Evolutionary conservation across 2,329 filamentous ascomycete genomes (phyloP).

Genomic region (Epichloe elymi): DNA sequence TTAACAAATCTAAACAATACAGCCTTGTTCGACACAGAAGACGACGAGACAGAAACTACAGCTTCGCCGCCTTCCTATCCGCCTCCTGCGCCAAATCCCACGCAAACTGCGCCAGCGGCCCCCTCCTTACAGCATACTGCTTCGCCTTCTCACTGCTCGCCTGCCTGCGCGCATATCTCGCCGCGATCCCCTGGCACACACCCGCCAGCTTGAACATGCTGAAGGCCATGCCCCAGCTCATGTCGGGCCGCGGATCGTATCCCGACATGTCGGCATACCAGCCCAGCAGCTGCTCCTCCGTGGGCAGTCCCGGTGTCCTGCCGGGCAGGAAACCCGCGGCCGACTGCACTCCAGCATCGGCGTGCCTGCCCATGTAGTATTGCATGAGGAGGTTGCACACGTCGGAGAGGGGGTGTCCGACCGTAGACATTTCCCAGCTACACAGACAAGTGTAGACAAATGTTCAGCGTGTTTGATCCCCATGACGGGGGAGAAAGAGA

Average conservation of each 20-base stretch:
- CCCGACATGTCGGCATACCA: constrained; percentile 41
- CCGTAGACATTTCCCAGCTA: constrained; percentile 93
- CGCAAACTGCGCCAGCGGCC: constrained; percentile 61
- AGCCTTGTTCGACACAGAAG: neutral
- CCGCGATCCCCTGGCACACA: constrained; percentile 80
- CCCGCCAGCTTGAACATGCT: constrained; percentile 46
- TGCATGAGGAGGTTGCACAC: constrained; percentile 58
- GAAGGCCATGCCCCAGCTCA: constrained; percentile 50
- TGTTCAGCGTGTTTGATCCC: neutral
- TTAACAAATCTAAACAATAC: too few relatives aligned
- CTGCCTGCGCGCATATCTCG: constrained; percentile 70
- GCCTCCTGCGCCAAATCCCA: constrained; percentile 55
- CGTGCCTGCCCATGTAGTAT: constrained; percentile 23
- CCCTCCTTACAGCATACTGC: constrained; percentile 55
- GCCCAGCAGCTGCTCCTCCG: constrained; percentile 25
- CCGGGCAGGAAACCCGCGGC: constrained; percentile 45
- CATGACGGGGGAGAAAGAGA: neutral
- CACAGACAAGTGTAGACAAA: constrained; percentile 10
- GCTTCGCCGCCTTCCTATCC: constrained; percentile 14
- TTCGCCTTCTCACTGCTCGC: constrained; percentile 76
- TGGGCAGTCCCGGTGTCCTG: constrained; percentile 48
- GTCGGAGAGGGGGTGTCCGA: constrained; percentile 86
- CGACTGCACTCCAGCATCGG: constrained; percentile 14
- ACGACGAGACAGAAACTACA: constrained; percentile 10
- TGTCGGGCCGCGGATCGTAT: constrained; percentile 53